These are phyloP conservation scores for Geotrichum siamense DNA, from an alignment of 1,139 yeast species.

Conservation along the genomic window DNA sequence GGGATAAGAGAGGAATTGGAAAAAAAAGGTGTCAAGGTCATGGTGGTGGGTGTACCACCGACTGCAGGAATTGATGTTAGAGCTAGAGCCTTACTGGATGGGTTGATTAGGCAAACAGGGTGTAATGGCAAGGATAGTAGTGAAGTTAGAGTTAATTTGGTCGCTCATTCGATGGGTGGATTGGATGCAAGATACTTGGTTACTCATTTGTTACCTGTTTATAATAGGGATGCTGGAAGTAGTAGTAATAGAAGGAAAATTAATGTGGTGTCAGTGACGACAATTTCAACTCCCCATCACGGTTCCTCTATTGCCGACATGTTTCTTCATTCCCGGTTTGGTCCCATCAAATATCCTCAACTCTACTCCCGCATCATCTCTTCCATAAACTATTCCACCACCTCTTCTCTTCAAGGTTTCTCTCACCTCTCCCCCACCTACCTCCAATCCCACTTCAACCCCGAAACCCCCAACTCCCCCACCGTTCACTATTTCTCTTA, in stretches of 20 bases:
- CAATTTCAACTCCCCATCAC: slow-evolving; percentile 80
- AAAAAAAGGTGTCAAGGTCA: slow-evolving; percentile 56
- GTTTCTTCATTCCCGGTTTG: slow-evolving; percentile 35
- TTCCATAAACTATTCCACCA: slow-evolving; percentile 18
- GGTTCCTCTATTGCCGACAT: slow-evolving; percentile 84
- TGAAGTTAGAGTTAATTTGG: slow-evolving; percentile 44
- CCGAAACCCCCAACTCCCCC: slow-evolving; percentile 47
- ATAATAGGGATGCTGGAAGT: slow-evolving; percentile 18
- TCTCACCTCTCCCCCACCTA: slow-evolving; percentile 47
- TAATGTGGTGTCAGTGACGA: slow-evolving; percentile 53
- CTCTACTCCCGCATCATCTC: slow-evolving; percentile 12
- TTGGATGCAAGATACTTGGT: slow-evolving; percentile 74
- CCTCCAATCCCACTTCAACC: slow-evolving; percentile 48
- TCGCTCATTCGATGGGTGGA: slow-evolving; percentile 97
- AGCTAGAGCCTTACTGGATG: slow-evolving; percentile 51
- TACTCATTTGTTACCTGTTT: slow-evolving; percentile 43
- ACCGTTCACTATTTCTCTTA: slow-evolving; percentile 69
- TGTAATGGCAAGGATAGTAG: slow-evolving; percentile 22
- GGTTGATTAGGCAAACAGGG: slow-evolving; percentile 46
- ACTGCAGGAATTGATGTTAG: slow-evolving; percentile 69
- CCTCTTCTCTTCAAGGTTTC: slow-evolving; percentile 25
- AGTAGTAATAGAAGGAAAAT: slow-evolving; percentile 9
- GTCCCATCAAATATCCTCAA: slow-evolving; percentile 14
- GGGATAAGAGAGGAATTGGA: slow-evolving; percentile 63
- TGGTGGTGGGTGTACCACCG: slow-evolving; percentile 75